phyloP scores from a whole-genome alignment of 2,329 filamentous ascomycete genomes.

The Tolypocladium guangdongense region DNA sequence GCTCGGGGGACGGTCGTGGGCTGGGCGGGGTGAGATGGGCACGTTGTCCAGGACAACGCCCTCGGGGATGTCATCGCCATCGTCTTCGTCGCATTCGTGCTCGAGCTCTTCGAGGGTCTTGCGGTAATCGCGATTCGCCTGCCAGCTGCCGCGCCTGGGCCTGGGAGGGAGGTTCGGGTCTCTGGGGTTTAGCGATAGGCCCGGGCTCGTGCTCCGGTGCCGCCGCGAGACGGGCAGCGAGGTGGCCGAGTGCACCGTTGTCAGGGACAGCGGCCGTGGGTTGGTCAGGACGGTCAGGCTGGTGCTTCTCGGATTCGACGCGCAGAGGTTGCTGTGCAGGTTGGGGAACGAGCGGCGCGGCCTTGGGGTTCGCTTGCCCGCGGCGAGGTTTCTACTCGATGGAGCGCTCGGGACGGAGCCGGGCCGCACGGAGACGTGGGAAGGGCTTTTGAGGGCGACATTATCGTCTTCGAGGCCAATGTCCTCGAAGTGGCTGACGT shows the following conservation, averaged over 20 bases:
- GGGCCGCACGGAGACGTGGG: constrained; percentile 29
- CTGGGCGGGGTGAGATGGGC: constrained; percentile 64
- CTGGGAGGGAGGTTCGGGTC: constrained; percentile 28
- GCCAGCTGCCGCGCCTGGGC: constrained; percentile 58
- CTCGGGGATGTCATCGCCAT: constrained; percentile 68
- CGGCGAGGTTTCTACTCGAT: constrained; percentile 18
- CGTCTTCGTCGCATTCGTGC: constrained; percentile 65
- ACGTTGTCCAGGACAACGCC: constrained; percentile 73
- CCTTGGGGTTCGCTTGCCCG: constrained; percentile 15
- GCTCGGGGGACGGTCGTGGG: constrained; percentile 43
- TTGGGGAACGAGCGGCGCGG: constrained; percentile 34
- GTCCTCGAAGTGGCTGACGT: constrained; percentile 82
- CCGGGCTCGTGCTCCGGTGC: constrained; percentile 42
- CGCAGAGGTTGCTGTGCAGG: constrained; percentile 33
- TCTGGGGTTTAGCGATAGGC: constrained; percentile 31
- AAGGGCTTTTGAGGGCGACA: constrained; percentile 38
- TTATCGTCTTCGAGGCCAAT: constrained; percentile 67
- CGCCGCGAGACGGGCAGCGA: constrained; percentile 28
- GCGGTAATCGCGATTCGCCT: constrained; percentile 45
- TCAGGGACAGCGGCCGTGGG: constrained; percentile 17
- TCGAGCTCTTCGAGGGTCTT: constrained; percentile 64
- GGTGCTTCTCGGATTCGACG: constrained; percentile 39
- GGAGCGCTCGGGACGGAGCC: constrained; percentile 15
- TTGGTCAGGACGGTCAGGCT: constrained; percentile 29
- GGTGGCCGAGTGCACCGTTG: constrained; percentile 20